A percentile compares a stretch with the other conserved stretches of the same genome.
Conservation (phyloP, 352 stramenopile species). For the Aphanomyces euteiches region DNA sequence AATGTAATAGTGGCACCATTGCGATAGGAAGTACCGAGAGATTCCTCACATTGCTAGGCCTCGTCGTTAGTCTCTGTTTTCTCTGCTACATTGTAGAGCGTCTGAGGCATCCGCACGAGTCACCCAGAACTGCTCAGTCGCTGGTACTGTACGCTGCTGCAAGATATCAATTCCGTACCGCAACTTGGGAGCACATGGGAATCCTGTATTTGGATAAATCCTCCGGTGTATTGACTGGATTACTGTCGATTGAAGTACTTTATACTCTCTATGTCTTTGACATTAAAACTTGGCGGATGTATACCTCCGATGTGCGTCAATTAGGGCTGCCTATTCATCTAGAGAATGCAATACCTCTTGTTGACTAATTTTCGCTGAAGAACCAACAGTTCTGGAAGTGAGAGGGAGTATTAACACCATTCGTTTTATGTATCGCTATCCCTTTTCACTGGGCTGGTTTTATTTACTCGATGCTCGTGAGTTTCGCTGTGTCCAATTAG, state of each 20-base stretch:
- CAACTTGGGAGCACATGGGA: neutral
- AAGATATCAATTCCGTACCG: neutral
- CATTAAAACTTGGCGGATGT: conserved; percentile 27
- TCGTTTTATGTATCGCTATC: no score
- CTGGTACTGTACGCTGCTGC: conserved; percentile 3
- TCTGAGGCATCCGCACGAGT: no score
- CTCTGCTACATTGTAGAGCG: neutral
- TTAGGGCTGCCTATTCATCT: no score
- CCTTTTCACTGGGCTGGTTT: no score
- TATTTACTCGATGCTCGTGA: no score
- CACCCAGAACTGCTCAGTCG: no score
- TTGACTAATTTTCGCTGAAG: no score
- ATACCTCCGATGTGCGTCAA: neutral
- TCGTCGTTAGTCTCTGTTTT: neutral
- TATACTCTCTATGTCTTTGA: conserved; percentile 1
- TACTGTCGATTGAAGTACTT: conserved; percentile 1
- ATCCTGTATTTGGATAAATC: conserved; percentile 25
- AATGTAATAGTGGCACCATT: neutral
- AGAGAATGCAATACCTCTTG: no score
- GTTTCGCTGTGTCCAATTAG: no score
- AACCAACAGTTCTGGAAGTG: no score
- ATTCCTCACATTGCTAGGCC: neutral
- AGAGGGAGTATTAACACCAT: no score
- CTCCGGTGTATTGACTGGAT: conserved; percentile 1
- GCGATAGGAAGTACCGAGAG: neutral